These are phyloP conservation scores for Linnemannia exigua DNA, from an alignment of 192 early-diverging fungal genomes.

Conservation along the genomic window DNA sequence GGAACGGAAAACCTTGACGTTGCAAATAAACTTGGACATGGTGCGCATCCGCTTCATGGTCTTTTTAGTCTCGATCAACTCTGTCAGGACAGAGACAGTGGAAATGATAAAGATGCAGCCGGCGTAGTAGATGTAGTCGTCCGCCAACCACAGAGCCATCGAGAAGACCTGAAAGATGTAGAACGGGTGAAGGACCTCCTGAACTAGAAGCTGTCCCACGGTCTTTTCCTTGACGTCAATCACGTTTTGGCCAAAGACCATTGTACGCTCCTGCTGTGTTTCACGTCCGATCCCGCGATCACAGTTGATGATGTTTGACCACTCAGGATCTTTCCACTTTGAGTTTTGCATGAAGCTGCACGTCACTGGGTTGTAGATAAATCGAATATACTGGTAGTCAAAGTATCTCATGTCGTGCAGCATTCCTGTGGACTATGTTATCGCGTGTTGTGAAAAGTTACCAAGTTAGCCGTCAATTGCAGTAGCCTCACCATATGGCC, in stretches of 20 bases:
- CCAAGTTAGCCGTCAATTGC: neutral
- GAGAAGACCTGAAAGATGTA: constrained; percentile 87
- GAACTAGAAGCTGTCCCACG: constrained; percentile 68
- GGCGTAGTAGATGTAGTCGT: constrained; percentile 97
- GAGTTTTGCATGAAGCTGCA: constrained; percentile 62
- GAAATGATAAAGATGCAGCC: constrained; percentile 93
- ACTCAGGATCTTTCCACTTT: constrained; percentile 68
- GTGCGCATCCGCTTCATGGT: constrained; percentile 81
- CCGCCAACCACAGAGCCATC: constrained; percentile 85
- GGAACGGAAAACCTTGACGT: constrained; percentile 77
- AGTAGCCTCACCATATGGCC: neutral
- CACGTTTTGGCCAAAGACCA: constrained; percentile 80
- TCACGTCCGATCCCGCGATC: constrained; percentile 68
- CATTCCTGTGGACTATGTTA: constrained; percentile 33
- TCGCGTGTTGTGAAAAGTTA: neutral
- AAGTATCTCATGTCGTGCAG: constrained; percentile 62
- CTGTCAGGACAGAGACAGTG: constrained; percentile 79
- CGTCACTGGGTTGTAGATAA: constrained; percentile 65
- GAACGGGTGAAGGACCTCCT: constrained; percentile 87
- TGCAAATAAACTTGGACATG: constrained; percentile 90
- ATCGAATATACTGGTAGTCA: constrained; percentile 69
- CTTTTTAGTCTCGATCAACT: constrained; percentile 85
- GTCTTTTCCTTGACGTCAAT: constrained; percentile 83
- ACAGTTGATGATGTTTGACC: constrained; percentile 57
- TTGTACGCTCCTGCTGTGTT: constrained; percentile 66